A percentile compares a stretch with the other conserved stretches of the same genome.
phyloP scores from a whole-genome alignment of 306 rosid species.

The Vigna trinervia region DNA sequence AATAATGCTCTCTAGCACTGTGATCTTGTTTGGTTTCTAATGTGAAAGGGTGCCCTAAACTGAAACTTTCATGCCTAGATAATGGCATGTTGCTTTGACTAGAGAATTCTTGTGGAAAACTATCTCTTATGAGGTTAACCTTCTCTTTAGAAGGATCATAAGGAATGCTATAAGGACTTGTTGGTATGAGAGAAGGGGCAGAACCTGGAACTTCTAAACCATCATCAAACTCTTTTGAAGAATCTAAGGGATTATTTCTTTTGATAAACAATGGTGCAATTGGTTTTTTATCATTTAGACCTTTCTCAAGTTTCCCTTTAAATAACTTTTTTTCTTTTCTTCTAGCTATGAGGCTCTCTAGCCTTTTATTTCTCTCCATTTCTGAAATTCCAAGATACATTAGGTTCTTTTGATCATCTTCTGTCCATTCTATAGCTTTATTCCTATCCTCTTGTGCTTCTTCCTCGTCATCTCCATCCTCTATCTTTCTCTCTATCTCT shows the following conservation, averaged over 20 bases:
- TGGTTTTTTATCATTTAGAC: constrained; percentile 35
- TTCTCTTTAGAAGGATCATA: constrained; percentile 78
- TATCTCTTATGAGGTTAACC: constrained; percentile 62
- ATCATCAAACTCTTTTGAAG: constrained; percentile 41
- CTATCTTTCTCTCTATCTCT: constrained; percentile 40
- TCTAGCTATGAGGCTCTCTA: constrained; percentile 80
- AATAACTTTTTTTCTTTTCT: constrained; percentile 62
- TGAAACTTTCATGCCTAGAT: constrained; percentile 78
- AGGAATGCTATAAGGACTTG: constrained; percentile 79
- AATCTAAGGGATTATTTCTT: constrained; percentile 34
- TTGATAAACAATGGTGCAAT: constrained; percentile 56
- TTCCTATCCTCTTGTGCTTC: constrained; percentile 53
- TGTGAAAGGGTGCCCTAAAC: constrained; percentile 49
- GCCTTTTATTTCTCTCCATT: constrained; percentile 78
- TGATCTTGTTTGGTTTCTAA: constrained; percentile 44
- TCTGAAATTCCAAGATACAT: constrained; percentile 83
- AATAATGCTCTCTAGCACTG: constrained; percentile 9
- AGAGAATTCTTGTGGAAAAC: constrained; percentile 67
- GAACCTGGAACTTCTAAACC: constrained; percentile 70
- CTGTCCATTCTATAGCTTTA: constrained; percentile 85
- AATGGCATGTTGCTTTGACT: constrained; percentile 56
- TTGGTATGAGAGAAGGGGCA: constrained; percentile 71
- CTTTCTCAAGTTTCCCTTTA: constrained; percentile 54
- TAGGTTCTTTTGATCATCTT: constrained; percentile 76
- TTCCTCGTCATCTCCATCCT: constrained; percentile 55